Evolutionary conservation across 2,329 filamentous ascomycete genomes (phyloP), one percentile per base, ranked within the genome.

Genomic region (Ceratocystis cubensis): DNA sequence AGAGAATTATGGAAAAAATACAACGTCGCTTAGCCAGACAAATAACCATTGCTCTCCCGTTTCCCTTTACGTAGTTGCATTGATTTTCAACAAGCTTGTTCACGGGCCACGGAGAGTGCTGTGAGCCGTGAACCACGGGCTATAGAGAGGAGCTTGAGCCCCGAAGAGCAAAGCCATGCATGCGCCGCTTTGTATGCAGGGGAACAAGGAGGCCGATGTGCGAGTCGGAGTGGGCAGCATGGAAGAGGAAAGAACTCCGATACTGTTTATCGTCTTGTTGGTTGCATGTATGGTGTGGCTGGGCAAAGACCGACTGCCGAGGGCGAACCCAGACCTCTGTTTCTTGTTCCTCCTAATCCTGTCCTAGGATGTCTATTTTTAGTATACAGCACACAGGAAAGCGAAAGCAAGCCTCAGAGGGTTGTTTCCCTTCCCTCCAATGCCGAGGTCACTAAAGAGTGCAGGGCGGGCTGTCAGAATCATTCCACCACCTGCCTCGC

Each of bases 41-140:
- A 37, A 59, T 15, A 8, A n/a, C 4, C 15, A 17, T 22, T 17
- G 13, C 17, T 37, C 33, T 59, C 8, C 28, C 33, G 0, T 53
- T 25, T 25, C 33, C 33, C 1, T 37, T 13, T 13, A 15, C 37
- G 37, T 41, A 41, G 25, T 37, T 59, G 56, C 17, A 8, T 7
- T 37, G 56, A 33, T 37, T 33, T 59, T 37, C 28, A 59, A 28
- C 5, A 22, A 41, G 37, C 37, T 37, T n/a, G 56, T 30, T 59
- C 56, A 59, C 56, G 30, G 56, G 28, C 56, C 56, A 37, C 56
- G 3, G 56, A 37, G 56, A 59, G 56, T 59, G 15, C 56, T 37
- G 56, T 37, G 56, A 33, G 15, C 28, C 2, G 7, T 33, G 17
- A 59, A 59, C 56, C n/a, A 17, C 5, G 15, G 56, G 15, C 28